phyloP scores from a whole-genome alignment of 2,329 filamentous ascomycete species.

The Venturia effusa region DNA sequence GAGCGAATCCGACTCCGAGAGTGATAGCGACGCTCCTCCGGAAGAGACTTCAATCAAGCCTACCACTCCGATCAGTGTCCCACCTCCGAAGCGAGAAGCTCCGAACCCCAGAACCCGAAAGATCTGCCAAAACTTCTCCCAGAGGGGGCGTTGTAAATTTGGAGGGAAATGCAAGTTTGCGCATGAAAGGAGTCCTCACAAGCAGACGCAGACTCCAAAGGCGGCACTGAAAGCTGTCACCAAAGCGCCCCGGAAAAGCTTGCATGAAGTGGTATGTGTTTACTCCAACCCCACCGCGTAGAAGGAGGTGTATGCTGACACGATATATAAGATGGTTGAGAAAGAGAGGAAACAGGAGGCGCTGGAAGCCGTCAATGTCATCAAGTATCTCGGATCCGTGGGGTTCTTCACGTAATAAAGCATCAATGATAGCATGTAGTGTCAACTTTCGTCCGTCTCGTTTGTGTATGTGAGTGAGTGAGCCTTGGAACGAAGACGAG shows the following conservation, averaged over 20 bases:
- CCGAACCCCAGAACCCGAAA: neutral
- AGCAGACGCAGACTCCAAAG: neutral
- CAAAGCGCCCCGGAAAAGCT: neutral
- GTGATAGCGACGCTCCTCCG: constrained; percentile 8
- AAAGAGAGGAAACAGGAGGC: constrained; percentile 5
- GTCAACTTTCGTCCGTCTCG: too few species aligned
- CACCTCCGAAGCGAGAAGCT: neutral
- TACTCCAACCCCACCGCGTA: neutral
- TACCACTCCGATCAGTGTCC: neutral
- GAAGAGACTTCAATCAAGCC: constrained; percentile 7
- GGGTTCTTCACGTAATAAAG: neutral
- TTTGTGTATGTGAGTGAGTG: too few species aligned
- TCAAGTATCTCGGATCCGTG: constrained; percentile 4
- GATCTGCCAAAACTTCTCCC: constrained; percentile 6
- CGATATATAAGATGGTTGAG: neutral
- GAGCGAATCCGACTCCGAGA: constrained; percentile 6
- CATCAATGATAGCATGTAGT: neutral
- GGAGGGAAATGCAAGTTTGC: neutral
- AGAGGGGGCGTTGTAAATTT: constrained; percentile 4
- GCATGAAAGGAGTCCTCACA: neutral
- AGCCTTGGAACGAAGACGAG: neutral
- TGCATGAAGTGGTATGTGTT: neutral
- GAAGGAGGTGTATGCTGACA: neutral
- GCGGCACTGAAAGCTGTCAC: neutral
- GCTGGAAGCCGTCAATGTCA: neutral